Conservation (phyloP, 495 filamentous ascomycete species). For the Cercophora newfieldiana region DNA sequence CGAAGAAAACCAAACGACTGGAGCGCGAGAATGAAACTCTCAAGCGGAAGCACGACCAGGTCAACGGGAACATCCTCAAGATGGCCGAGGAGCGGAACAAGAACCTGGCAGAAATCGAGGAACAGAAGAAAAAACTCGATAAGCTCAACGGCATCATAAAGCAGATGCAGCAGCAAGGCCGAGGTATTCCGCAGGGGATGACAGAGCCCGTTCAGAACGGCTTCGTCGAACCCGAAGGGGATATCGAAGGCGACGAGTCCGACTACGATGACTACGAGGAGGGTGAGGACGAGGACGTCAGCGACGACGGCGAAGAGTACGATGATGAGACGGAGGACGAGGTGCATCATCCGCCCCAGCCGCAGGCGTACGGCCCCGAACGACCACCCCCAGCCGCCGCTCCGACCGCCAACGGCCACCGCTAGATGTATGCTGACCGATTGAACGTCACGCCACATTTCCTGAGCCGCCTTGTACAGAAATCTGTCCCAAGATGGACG, state of each 20-base stretch:
- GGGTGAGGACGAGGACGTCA: slow-evolving; percentile 51
- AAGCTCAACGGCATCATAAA: slow-evolving; percentile 91
- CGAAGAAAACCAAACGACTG: slow-evolving; percentile 95
- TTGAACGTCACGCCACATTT: too few species aligned
- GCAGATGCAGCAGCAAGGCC: slow-evolving; percentile 89
- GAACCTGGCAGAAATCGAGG: slow-evolving; percentile 75
- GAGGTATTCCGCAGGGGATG: slow-evolving; percentile 61
- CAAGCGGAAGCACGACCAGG: slow-evolving; percentile 89
- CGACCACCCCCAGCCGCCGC: slow-evolving; percentile 58
- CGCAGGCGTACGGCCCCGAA: slow-evolving; percentile 50
- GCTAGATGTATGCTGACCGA: too few species aligned
- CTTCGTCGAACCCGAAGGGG: slow-evolving; percentile 45
- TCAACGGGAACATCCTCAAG: slow-evolving; percentile 91
- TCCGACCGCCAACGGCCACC: slow-evolving; percentile 30
- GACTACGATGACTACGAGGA: slow-evolving; percentile 71
- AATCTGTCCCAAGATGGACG: neutral
- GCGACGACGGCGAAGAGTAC: slow-evolving; percentile 57
- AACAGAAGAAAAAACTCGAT: slow-evolving; percentile 81
- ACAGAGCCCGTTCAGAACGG: slow-evolving; percentile 58
- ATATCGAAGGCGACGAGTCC: slow-evolving; percentile 68
- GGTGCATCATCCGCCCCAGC: slow-evolving; percentile 51
- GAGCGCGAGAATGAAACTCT: slow-evolving; percentile 94
- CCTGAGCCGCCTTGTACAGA: too few species aligned
- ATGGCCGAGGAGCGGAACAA: slow-evolving; percentile 96
- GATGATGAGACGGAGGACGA: slow-evolving; percentile 65